These are phyloP conservation scores for Talaromyces sp. DNA, from an alignment of 2,329 filamentous ascomycete species.

Conservation along the genomic window DNA sequence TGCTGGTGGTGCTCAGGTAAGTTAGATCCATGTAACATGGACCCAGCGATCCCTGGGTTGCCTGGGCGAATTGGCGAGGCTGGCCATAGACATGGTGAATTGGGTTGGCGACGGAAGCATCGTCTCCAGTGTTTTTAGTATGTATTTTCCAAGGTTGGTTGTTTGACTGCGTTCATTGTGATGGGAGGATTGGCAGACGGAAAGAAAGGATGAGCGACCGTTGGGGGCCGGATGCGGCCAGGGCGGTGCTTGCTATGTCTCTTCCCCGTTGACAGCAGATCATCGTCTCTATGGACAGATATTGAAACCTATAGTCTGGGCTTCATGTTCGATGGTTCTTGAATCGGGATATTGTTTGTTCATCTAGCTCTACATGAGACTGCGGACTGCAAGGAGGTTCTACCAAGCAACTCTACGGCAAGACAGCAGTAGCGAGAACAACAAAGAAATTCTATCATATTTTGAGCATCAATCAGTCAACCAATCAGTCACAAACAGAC, in stretches of 20 bases:
- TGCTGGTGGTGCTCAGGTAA: neutral
- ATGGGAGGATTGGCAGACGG: neutral
- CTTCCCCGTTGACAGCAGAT: too few relatives aligned
- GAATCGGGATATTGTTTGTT: too few relatives aligned
- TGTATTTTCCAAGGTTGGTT: neutral
- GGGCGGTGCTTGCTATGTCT: neutral
- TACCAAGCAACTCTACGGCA: too few relatives aligned
- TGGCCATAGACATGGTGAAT: neutral
- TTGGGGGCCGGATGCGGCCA: neutral
- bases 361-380: too few relatives aligned
- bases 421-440: too few relatives aligned
- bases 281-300: too few relatives aligned
- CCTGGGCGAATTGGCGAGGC: neutral
- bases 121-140: neutral
- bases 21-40: constrained; percentile 14
- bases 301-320: too few relatives aligned
- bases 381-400: too few relatives aligned
- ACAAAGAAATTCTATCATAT: constrained; percentile 9
- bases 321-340: too few relatives aligned
- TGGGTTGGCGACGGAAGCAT: constrained; percentile 9
- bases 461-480: neutral
- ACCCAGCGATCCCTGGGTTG: neutral
- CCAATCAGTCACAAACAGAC: neutral
- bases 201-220: too few relatives aligned
- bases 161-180: constrained; percentile 6